Conservation (phyloP, 306 rosid genomes). For the Acacia acuminata region DNA sequence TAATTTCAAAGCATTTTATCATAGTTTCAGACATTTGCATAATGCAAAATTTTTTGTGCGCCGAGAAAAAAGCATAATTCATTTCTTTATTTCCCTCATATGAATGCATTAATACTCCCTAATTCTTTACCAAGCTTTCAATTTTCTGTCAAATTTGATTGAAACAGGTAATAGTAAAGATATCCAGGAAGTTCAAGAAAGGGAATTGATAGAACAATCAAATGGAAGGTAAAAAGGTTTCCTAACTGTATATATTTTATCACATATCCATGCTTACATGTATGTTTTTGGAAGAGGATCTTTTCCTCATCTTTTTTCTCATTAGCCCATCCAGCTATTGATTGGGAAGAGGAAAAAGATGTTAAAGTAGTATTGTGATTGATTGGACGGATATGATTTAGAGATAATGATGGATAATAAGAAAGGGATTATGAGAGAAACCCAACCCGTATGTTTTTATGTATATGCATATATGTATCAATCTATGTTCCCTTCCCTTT, state of each 20-base stretch:
- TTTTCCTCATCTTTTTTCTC: too few relatives aligned
- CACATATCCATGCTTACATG: background rate
- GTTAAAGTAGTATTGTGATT: too few relatives aligned
- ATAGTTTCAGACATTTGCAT: slow-evolving; percentile 1
- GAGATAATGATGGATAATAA: too few relatives aligned
- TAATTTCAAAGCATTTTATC: background rate
- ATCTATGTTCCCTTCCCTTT: background rate
- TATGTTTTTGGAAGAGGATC: too few relatives aligned
- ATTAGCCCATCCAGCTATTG: too few relatives aligned
- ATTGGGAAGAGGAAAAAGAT: too few relatives aligned
- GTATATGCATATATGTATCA: background rate
- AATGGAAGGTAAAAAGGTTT: slow-evolving; percentile 52
- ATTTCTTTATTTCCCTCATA: background rate
- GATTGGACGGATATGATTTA: too few relatives aligned
- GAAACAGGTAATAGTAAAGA: slow-evolving; percentile 43
- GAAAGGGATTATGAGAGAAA: too few relatives aligned
- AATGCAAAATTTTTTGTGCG: background rate
- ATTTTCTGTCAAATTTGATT: slow-evolving; percentile 28
- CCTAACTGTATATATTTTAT: slow-evolving; percentile 1
- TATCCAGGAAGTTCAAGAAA: slow-evolving; percentile 44
- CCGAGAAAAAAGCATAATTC: background rate
- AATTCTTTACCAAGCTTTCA: slow-evolving; percentile 2
- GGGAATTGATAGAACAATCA: slow-evolving; percentile 45
- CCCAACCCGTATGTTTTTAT: too few relatives aligned
- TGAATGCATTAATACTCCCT: background rate